Conservation (phyloP, 306 rosid species). For the Lupinus albus region DNA sequence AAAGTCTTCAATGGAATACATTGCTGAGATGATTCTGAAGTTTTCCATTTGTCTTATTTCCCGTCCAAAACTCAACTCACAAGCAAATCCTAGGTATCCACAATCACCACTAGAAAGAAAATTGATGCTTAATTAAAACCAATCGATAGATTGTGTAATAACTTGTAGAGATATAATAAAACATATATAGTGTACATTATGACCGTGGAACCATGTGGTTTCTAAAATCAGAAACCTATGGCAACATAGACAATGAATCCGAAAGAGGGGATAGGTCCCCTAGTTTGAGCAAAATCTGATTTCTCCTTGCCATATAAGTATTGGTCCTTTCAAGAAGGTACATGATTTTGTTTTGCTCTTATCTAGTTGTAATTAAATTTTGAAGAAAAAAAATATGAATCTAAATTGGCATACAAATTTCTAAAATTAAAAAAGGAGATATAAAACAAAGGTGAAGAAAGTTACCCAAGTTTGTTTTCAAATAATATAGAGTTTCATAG, state of each 20-base stretch:
- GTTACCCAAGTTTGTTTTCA: background rate
- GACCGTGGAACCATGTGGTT: background rate
- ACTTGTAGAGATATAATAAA: background rate
- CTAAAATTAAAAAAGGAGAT: background rate
- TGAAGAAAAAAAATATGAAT: background rate
- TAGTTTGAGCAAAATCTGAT: background rate
- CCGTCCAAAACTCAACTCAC: too few species aligned
- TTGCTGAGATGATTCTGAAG: too few species aligned
- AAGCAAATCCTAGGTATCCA: too few species aligned
- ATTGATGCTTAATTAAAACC: background rate
- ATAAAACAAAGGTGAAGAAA: background rate
- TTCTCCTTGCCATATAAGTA: background rate
- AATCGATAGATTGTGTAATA: background rate
- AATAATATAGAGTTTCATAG: slow-evolving; percentile 8
- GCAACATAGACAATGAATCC: background rate
- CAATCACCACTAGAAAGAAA: background rate
- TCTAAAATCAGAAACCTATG: background rate
- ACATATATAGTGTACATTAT: slow-evolving; percentile 1
- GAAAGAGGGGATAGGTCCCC: background rate
- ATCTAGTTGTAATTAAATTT: background rate
- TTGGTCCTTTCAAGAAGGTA: background rate
- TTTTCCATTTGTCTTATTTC: too few species aligned
- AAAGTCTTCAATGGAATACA: too few species aligned
- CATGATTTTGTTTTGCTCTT: background rate
- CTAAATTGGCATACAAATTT: background rate